Percentiles rank a stretch among this genome's conserved stretches.
Conservation (phyloP, 805 yeast genomes). For the Torulaspora maleeae region DNA sequence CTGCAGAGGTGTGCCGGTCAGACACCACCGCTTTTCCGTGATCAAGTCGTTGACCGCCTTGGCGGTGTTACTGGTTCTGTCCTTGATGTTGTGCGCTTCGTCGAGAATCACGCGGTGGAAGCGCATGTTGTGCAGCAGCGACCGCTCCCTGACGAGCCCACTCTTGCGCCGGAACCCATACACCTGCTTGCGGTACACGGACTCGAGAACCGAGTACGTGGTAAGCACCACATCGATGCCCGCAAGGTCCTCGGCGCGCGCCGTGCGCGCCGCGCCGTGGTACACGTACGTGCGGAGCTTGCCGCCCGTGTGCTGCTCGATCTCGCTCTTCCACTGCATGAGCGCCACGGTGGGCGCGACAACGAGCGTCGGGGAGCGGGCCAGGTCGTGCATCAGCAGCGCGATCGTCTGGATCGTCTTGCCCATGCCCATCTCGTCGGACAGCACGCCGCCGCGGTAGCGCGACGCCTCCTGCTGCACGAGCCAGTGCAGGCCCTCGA, state of each 20-base stretch:
- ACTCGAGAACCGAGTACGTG: slow-evolving; percentile 87
- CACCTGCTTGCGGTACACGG: slow-evolving; percentile 74
- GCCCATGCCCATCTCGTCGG: slow-evolving; percentile 99
- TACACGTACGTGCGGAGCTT: slow-evolving; percentile 62
- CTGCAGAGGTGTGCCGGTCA: slow-evolving; percentile 95
- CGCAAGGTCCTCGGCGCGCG: slow-evolving; percentile 49
- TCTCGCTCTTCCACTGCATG: slow-evolving; percentile 96
- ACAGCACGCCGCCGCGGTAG: slow-evolving; percentile 88
- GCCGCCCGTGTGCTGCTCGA: slow-evolving; percentile 75
- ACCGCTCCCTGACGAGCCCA: slow-evolving; percentile 65
- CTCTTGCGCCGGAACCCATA: slow-evolving; percentile 77
- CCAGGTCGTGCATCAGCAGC: slow-evolving; percentile 63
- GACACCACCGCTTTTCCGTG: slow-evolving; percentile 79
- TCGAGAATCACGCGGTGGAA: slow-evolving; percentile 87
- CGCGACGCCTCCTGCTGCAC: slow-evolving; percentile 62
- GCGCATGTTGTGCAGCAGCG: slow-evolving; percentile 65
- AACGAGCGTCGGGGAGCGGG: slow-evolving; percentile 73
- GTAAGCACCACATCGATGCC: slow-evolving; percentile 73
- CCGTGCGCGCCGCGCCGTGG: slow-evolving; percentile 81
- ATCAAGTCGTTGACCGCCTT: slow-evolving; percentile 76
- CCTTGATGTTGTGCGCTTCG: slow-evolving; percentile 97
- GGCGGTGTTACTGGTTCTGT: slow-evolving; percentile 88
- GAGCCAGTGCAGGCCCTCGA: slow-evolving; percentile 92
- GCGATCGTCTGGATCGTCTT: slow-evolving; percentile 96
- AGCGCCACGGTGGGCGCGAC: slow-evolving; percentile 98